Evolutionary conservation across 495 filamentous ascomycete genomes (phyloP), one percentile per base, ranked within the genome.

Genomic region (Hypoxylon rickii): DNA sequence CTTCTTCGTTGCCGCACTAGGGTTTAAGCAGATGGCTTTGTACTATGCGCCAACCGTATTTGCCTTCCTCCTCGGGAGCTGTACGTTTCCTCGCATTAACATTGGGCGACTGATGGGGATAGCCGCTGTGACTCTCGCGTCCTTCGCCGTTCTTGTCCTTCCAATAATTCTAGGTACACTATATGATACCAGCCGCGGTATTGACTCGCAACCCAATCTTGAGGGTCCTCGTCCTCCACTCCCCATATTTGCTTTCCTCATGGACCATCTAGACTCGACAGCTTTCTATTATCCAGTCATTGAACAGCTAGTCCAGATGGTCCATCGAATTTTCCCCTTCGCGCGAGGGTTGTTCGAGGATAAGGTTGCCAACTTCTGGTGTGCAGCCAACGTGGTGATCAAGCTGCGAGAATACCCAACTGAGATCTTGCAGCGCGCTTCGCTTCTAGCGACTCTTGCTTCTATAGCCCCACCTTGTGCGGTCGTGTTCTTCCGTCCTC

Each of bases 321-420:
- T 96, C 22, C 86, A 94, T 63, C 86, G 94, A n/a, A 79, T 97
- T 31, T 96, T 98, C 64, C 94, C 94, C 5, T 97, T 98, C 63
- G 84, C 91, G 10, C 85, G 94, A 20, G 94, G 94, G 15, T 77
- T 97, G 20, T 98, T 97, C 66, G 94, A 98, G 75, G 94, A 97
- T 75, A 98, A 98, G 70, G 94, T 98, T 24, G 94, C 94, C 55
- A 98, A 98, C 63, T 84, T 96, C 63, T 98, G 94, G 94, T 98
- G 94, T 68, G 86, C 90, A 11, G 75, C 92, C 43, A 93, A 97
- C 70, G 85, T 92, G 0, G 76, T 93, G 40, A 78, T 96, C 73
- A 98, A 97, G 73, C 81, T 97, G 32, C 80, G 86, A 51, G 74
- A 83, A 34, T 89, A 87, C 39, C 83, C 86, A 6, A 55, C 80